Evolutionary conservation across 1,284 basidiomycete species (phyloP).

Genomic region (Pseudozyma thailandica): DNA sequence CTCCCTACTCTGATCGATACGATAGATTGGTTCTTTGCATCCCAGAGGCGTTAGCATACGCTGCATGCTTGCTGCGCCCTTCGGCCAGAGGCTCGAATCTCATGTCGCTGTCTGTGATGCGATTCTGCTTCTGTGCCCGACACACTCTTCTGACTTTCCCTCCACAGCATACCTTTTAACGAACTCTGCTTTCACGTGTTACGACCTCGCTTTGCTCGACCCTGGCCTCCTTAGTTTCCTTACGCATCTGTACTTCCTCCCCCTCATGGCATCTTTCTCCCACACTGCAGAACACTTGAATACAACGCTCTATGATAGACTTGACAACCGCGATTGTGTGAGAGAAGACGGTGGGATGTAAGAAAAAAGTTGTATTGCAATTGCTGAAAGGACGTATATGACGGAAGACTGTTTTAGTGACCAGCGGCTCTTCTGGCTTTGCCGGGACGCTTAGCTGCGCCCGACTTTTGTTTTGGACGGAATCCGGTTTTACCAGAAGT

Average conservation of each 20-base stretch:
- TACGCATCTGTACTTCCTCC: constrained; percentile 26
- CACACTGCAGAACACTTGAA: no score
- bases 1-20: background rate
- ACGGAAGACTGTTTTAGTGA: constrained; percentile 6
- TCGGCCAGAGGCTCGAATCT: no score
- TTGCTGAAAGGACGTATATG: background rate
- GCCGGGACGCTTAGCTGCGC: constrained; percentile 43
- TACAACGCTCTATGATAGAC: background rate
- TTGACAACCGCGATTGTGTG: background rate
- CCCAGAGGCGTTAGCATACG: background rate
- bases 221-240: background rate
- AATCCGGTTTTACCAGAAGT: constrained; percentile 39
- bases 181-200: constrained; percentile 1
- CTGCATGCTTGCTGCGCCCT: no score
- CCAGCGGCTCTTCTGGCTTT: constrained; percentile 41
- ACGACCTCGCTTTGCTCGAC: background rate
- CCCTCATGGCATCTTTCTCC: constrained; percentile 9
- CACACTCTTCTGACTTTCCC: background rate
- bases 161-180: constrained; percentile 3
- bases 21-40: no score
- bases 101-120: no score
- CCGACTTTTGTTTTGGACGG: constrained; percentile 35
- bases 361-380: constrained; percentile 3
- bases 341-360: background rate
- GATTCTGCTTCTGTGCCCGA: no score